These are phyloP conservation scores for Aspergillus pseudoviridinutans DNA, from an alignment of 2,329 filamentous ascomycete species.

Conservation along the genomic window DNA sequence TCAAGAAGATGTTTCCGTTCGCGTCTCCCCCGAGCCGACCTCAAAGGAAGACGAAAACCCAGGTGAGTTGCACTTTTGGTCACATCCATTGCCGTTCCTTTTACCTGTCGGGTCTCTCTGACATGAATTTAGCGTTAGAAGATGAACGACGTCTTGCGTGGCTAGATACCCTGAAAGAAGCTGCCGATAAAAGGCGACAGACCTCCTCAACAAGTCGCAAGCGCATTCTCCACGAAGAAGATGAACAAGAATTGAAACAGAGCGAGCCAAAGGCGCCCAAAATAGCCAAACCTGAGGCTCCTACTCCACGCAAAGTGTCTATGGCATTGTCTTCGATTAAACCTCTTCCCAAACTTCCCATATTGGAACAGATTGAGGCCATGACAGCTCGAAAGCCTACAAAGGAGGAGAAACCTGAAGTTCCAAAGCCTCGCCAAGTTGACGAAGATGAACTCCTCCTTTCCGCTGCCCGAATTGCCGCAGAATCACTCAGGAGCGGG, in stretches of 20 bases:
- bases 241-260: constrained; percentile 10
- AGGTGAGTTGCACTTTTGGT: neutral
- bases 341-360: constrained; percentile 31
- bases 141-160: constrained; percentile 12
- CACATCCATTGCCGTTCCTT: neutral
- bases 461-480: constrained; percentile 39
- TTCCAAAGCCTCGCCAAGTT: constrained; percentile 24
- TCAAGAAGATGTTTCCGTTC: neutral
- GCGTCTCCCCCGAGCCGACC: neutral
- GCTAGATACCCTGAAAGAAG: constrained; percentile 18
- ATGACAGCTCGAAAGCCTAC: constrained; percentile 22
- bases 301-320: constrained; percentile 18
- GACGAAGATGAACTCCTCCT: constrained; percentile 42
- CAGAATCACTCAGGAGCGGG: constrained; percentile 36
- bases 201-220: constrained; percentile 23
- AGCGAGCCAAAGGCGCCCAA: constrained; percentile 24
- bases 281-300: constrained; percentile 15
- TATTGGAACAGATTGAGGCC: constrained; percentile 28
- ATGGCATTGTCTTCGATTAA: constrained; percentile 29
- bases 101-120: neutral
- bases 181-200: constrained; percentile 22
- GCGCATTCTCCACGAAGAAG: constrained; percentile 21
- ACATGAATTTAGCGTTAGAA: constrained; percentile 3
- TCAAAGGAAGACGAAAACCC: neutral
- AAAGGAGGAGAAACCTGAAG: constrained; percentile 17